A percentile compares a stretch with the other conserved stretches of the same genome.
phyloP scores from a whole-genome alignment of 805 yeast species.

The Metschnikowia gelsemii region DNA sequence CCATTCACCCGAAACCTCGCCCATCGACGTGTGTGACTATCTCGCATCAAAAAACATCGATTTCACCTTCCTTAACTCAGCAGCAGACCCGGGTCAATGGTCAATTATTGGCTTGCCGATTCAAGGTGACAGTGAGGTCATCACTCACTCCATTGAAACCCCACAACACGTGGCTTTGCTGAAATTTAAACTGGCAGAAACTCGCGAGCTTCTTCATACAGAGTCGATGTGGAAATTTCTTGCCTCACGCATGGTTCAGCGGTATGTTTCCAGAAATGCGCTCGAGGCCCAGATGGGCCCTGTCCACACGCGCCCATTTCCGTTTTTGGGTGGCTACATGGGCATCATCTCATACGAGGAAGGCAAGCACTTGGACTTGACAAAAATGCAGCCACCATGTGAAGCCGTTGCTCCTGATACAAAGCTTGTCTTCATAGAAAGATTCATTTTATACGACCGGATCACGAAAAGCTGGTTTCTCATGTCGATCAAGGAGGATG shows the following conservation, averaged over 20 bases:
- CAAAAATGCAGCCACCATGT: slow-evolving; percentile 40
- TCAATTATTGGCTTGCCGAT: slow-evolving; percentile 78
- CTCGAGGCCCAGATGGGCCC: slow-evolving; percentile 23
- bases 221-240: slow-evolving; percentile 53
- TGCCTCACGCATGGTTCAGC: slow-evolving; percentile 46
- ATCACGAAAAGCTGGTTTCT: slow-evolving; percentile 45
- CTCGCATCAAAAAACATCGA: slow-evolving; percentile 25
- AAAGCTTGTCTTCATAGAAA: slow-evolving; percentile 67
- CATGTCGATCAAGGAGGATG: slow-evolving; percentile 45
- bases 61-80: slow-evolving; percentile 69
- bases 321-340: slow-evolving; percentile 88
- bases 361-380: slow-evolving; percentile 50
- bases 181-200: slow-evolving; percentile 26
- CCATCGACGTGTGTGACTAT: slow-evolving; percentile 55
- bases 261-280: slow-evolving; percentile 30
- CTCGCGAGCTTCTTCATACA: not conserved
- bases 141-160: slow-evolving; percentile 61
- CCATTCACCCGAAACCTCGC: slow-evolving; percentile 18
- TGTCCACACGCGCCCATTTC: slow-evolving; percentile 41
- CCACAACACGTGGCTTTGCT: slow-evolving; percentile 25
- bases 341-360: slow-evolving; percentile 90
- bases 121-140: slow-evolving; percentile 40
- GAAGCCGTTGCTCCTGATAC: slow-evolving; percentile 61
- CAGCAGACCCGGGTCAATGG: slow-evolving; percentile 84
- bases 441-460: slow-evolving; percentile 59